Percentiles rank a stretch among this genome's conserved stretches.
phyloP scores from a whole-genome alignment of 1,139 yeast species.

The Candida frijolesensis region DNA sequence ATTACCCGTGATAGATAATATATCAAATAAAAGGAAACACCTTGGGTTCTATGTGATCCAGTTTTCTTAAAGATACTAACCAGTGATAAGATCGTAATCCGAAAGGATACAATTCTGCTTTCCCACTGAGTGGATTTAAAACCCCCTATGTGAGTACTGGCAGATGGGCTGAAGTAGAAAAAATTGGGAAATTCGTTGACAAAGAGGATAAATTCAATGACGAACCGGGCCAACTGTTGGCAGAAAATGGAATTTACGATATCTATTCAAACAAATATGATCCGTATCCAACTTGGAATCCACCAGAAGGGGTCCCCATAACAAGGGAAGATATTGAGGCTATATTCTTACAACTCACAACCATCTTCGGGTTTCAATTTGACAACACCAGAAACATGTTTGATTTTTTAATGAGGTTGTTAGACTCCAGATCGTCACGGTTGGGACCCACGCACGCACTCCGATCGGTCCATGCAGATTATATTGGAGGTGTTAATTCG shows the following conservation, averaged over 20 bases:
- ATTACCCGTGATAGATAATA: constrained; percentile 11
- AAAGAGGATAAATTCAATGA: constrained; percentile 23
- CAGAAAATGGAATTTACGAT: constrained; percentile 44
- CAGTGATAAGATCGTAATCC: constrained; percentile 15
- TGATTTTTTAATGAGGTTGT: constrained; percentile 89
- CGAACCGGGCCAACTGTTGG: constrained; percentile 32
- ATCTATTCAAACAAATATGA: constrained; percentile 42
- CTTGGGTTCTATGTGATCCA: not conserved
- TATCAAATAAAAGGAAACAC: not conserved
- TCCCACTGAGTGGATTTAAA: constrained; percentile 54
- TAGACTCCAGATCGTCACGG: constrained; percentile 76
- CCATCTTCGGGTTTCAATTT: constrained; percentile 69
- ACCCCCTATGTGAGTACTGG: constrained; percentile 47
- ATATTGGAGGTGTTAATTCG: constrained; percentile 88
- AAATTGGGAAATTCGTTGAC: constrained; percentile 27
- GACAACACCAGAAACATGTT: constrained; percentile 67
- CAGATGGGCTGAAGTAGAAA: constrained; percentile 45
- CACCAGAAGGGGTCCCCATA: constrained; percentile 54
- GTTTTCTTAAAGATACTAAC: constrained; percentile 7
- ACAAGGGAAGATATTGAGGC: constrained; percentile 56
- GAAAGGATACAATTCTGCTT: constrained; percentile 15
- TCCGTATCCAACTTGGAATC: constrained; percentile 64
- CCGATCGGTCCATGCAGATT: constrained; percentile 66
- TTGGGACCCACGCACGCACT: constrained; percentile 58
- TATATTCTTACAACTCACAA: constrained; percentile 52